Percentiles rank a stretch among this genome's conserved stretches.
These are phyloP conservation scores for Taiozyma onychis DNA, from an alignment of 1,139 yeast species.

Conservation along the genomic window DNA sequence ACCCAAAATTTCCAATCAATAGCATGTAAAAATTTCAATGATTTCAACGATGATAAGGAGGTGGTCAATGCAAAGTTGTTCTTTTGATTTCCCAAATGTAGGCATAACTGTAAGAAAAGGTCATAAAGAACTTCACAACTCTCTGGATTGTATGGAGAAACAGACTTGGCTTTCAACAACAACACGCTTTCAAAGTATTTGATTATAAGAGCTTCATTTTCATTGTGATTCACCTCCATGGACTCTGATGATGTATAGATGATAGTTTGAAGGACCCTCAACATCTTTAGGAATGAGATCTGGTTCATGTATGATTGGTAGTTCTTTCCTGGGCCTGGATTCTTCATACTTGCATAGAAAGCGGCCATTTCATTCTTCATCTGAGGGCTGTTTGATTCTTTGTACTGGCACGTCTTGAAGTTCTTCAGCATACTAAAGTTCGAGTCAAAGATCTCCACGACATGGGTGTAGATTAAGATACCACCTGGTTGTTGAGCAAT, in stretches of 20 bases:
- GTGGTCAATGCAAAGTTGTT: slow-evolving; percentile 1
- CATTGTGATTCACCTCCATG: neutral
- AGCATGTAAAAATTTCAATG: slow-evolving; percentile 8
- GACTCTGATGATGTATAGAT: slow-evolving; percentile 11
- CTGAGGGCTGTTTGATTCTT: slow-evolving; percentile 5
- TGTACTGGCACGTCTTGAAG: slow-evolving; percentile 12
- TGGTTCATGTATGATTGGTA: slow-evolving; percentile 26
- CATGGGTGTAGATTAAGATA: slow-evolving; percentile 29
- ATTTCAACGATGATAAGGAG: neutral
- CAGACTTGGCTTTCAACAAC: slow-evolving; percentile 29
- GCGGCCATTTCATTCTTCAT: slow-evolving; percentile 10
- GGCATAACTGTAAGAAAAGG: slow-evolving; percentile 13
- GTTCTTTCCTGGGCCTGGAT: slow-evolving; percentile 5
- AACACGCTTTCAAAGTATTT: slow-evolving; percentile 29
- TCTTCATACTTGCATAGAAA: slow-evolving; percentile 5
- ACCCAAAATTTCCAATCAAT: slow-evolving; percentile 80
- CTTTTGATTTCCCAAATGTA: slow-evolving; percentile 5
- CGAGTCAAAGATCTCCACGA: slow-evolving; percentile 29
- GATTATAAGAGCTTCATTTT: slow-evolving; percentile 2
- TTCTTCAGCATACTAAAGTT: slow-evolving; percentile 17
- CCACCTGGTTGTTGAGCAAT: slow-evolving; percentile 26
- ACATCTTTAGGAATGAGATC: slow-evolving; percentile 29
- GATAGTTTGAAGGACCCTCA: slow-evolving; percentile 27
- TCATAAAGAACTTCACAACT: slow-evolving; percentile 45
- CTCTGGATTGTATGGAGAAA: slow-evolving; percentile 33